These are phyloP conservation scores for Candida nemodendra DNA, from an alignment of 805 yeast species.

Conservation along the genomic window DNA sequence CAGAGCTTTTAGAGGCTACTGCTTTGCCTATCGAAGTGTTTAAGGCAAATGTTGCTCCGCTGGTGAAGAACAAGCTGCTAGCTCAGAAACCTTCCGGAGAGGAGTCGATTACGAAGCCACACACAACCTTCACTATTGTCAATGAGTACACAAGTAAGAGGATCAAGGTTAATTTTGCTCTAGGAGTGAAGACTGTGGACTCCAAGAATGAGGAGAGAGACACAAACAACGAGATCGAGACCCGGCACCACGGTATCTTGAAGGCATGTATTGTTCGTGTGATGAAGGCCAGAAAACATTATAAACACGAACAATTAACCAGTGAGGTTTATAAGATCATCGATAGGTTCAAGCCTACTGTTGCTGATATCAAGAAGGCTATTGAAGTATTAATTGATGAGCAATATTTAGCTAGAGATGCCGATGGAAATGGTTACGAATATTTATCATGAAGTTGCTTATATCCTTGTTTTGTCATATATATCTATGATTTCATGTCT, in stretches of 20 bases:
- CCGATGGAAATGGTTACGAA: conserved; percentile 66
- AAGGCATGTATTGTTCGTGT: conserved; percentile 94
- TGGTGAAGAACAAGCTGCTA: conserved; percentile 74
- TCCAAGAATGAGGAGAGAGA: conserved; percentile 73
- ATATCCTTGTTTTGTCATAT: no score
- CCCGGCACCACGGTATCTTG: conserved; percentile 66
- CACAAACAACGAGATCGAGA: conserved; percentile 67
- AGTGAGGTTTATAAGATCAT: conserved; percentile 89
- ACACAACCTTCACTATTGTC: conserved; percentile 67
- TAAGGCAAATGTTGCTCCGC: conserved; percentile 74
- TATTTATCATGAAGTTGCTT: conserved; percentile 74
- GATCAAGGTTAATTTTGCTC: conserved; percentile 70
- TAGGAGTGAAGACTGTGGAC: conserved; percentile 44
- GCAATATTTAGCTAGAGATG: conserved; percentile 78
- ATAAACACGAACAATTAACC: conserved; percentile 76
- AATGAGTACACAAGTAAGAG: conserved; percentile 83
- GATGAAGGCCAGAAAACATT: conserved; percentile 87
- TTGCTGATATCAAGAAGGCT: conserved; percentile 82
- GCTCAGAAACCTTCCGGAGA: conserved; percentile 63
- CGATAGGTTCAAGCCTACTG: conserved; percentile 78
- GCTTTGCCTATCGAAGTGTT: conserved; percentile 64
- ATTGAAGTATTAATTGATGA: conserved; percentile 82
- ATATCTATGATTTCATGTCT: no score
- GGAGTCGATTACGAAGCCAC: conserved; percentile 49
- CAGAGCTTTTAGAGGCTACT: conserved; percentile 63